Evolutionary conservation across 2,329 filamentous ascomycete species (phyloP).

Genomic region (Verticillium isaacii): DNA sequence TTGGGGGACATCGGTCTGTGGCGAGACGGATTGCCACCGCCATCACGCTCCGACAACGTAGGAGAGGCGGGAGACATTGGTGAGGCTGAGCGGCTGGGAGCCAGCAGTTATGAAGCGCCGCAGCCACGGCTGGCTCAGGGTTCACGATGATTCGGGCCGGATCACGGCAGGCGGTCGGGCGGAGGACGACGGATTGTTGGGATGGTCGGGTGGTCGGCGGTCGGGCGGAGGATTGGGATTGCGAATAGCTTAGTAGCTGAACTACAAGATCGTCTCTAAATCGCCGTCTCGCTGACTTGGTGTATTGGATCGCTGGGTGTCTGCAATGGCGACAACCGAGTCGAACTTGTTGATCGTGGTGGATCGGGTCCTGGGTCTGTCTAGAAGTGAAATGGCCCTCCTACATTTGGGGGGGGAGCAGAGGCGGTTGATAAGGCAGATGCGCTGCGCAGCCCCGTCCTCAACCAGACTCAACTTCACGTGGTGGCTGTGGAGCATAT

Average conservation of each 20-base stretch:
- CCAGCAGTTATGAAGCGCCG: background rate
- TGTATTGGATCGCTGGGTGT: background rate
- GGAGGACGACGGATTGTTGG: background rate
- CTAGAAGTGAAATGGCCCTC: background rate
- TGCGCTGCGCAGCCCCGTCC: background rate
- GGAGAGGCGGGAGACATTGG: slow-evolving; percentile 13
- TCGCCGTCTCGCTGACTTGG: background rate
- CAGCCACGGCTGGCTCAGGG: background rate
- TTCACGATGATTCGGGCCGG: background rate
- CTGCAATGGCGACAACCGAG: background rate
- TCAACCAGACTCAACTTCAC: background rate
- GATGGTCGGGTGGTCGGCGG: background rate
- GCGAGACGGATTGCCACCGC: slow-evolving; percentile 3
- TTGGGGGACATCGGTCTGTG: background rate
- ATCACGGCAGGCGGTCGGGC: background rate
- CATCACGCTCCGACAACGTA: slow-evolving; percentile 13
- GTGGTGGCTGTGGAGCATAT: background rate
- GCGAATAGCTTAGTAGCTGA: background rate
- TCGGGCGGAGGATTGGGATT: background rate
- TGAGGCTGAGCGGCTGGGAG: background rate
- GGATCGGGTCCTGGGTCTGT: background rate
- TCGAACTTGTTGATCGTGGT: background rate
- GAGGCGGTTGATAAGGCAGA: background rate
- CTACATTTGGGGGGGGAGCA: background rate
- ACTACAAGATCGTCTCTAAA: background rate